Evolutionary conservation across 2,329 filamentous ascomycete genomes (phyloP).

Genomic region (Orbilia brochopaga): DNA sequence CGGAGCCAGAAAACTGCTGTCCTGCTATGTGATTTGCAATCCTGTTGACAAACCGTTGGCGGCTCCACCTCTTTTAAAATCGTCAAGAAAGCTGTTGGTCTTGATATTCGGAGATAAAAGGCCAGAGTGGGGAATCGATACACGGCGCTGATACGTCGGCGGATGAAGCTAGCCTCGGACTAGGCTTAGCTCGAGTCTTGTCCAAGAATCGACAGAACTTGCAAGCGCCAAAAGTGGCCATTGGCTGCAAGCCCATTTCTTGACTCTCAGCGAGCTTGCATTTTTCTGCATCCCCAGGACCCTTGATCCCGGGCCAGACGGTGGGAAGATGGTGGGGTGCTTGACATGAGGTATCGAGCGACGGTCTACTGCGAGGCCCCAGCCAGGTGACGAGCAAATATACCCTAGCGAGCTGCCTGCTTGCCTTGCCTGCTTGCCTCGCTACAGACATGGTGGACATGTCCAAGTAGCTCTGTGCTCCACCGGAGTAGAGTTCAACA

Average conservation of each 20-base stretch:
- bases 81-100: conserved; percentile 33
- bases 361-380: conserved; percentile 42
- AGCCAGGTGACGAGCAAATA: conserved; percentile 51
- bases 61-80: conserved; percentile 36
- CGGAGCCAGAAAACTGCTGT: conserved; percentile 3
- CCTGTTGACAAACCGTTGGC: conserved; percentile 44
- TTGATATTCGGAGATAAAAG: conserved; percentile 42
- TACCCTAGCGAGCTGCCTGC: conserved; percentile 36
- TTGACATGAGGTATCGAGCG: conserved; percentile 33
- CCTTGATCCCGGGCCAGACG: conserved; percentile 43
- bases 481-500: conserved; percentile 20
- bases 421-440: no score
- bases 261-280: conserved; percentile 16
- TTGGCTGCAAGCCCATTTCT: conserved; percentile 33
- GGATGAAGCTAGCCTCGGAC: conserved; percentile 25
- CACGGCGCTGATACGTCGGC: conserved; percentile 13
- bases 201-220: conserved; percentile 13
- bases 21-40: conserved; percentile 49
- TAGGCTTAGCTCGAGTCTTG: conserved; percentile 21
- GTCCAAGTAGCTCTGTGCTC: conserved; percentile 25
- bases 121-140: conserved; percentile 33
- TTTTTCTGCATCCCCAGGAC: conserved; percentile 45
- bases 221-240: conserved; percentile 46
- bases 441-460: conserved; percentile 18
- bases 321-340: conserved; percentile 51